phyloP scores from a whole-genome alignment of 768 basidiomycete genomes.

The Hericium rajendrae region DNA sequence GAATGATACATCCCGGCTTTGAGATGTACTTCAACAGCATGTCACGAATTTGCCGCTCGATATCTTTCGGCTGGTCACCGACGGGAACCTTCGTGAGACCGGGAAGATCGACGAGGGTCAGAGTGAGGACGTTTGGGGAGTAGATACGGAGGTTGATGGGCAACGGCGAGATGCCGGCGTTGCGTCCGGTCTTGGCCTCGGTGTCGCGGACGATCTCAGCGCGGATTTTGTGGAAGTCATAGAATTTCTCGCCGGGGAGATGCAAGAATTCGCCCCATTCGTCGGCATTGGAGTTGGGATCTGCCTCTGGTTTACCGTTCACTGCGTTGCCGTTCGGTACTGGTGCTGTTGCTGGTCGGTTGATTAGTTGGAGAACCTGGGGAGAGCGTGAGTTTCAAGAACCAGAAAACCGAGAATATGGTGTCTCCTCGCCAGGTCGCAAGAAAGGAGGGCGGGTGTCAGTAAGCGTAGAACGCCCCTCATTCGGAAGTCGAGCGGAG shows the following conservation, averaged over 20 bases:
- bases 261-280: constrained; percentile 99
- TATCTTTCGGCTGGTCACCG: constrained; percentile 93
- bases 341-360: constrained; percentile 52
- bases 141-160: constrained; percentile 97
- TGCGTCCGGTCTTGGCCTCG: constrained; percentile 96
- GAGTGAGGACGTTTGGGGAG: constrained; percentile 93
- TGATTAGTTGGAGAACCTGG: constrained; percentile 90
- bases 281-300: constrained; percentile 78
- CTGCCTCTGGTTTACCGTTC: constrained; percentile 31
- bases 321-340: constrained; percentile 35
- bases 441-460: too few relatives aligned
- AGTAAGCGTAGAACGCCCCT: too few relatives aligned
- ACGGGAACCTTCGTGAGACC: constrained; percentile 94
- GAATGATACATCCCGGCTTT: constrained; percentile 90
- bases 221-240: constrained; percentile 94
- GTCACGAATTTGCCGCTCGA: constrained; percentile 94
- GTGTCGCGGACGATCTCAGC: constrained; percentile 96
- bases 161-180: constrained; percentile 93
- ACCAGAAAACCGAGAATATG: constrained; percentile 1
- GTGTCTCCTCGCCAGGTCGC: too few relatives aligned
- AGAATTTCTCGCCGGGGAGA: constrained; percentile 94
- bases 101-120: constrained; percentile 95
- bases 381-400: not conserved
- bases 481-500: too few relatives aligned
- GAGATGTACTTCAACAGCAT: constrained; percentile 96